Evolutionary conservation across 2,329 filamentous ascomycete species (phyloP), one percentile per base, ranked within the genome.

Genomic region (Fusarium sp.): DNA sequence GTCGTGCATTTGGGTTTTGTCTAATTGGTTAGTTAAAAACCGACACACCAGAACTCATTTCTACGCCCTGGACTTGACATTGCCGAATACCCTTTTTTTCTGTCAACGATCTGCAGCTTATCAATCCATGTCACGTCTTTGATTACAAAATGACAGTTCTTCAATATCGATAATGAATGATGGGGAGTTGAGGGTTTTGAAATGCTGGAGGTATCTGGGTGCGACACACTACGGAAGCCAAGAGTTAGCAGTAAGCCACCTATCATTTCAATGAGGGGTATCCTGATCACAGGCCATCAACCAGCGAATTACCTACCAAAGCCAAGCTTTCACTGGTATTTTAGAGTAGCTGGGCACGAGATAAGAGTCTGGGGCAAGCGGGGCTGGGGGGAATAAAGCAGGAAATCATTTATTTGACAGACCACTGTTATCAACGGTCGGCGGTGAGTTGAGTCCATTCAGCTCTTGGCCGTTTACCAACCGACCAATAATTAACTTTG

Each of bases 221-320:
- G 63, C 44, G 49, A 51, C 63, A 34, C 63, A 40, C 16, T 16
- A 51, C 27, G 27, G 55, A 30, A 62, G 63, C 63, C 63, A 66
- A 66, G 63, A 54, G 15, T 59, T 66, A 66, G 63, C 38, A 66
- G 30, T 22, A 47, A 67, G 63, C 63, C 63, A 66, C 63, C 46
- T 34, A 22, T 16, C 12, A 22, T 10, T 25, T 25, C 43, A 56
- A 24, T 67, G 63, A 66, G 63, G 63, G 63, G 63, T 66, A 66
- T 57, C 59, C 24, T 59, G 46, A 66, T 66, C 62, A 66, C 43
- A 66, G 47, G 55, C 34, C 52, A 42, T n/a, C 29, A 16, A 15
- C 16, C 42, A 60, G 27, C 61, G 32, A 47, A 66, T 66, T n/a
- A 16, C 10, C 54, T 45, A 18, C 20, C 24, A 27, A 25, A 32